phyloP scores from a whole-genome alignment of 768 basidiomycete species.

The Russula ochroleuca region DNA sequence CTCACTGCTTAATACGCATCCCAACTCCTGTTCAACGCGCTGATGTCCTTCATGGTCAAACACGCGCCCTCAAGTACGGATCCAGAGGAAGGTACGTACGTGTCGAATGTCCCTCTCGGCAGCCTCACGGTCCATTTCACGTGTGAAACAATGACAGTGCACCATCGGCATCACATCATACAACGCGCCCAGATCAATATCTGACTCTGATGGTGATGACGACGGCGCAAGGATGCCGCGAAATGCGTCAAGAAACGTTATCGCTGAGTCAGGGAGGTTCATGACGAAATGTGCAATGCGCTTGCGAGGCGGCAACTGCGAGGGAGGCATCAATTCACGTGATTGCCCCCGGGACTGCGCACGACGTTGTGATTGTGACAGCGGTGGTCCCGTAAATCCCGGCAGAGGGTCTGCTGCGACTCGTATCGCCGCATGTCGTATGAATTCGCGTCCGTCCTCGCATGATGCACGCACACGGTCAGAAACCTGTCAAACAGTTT shows the following conservation, averaged over 20 bases:
- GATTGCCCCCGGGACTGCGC: constrained; percentile 39
- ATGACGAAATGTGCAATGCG: constrained; percentile 88
- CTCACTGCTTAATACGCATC: constrained; percentile 43
- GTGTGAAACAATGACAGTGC: constrained; percentile 95
- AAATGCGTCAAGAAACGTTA: constrained; percentile 87
- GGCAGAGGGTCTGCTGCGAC: constrained; percentile 66
- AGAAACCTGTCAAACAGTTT: constrained; percentile 49
- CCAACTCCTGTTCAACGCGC: constrained; percentile 70
- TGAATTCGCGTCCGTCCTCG: constrained; percentile 86
- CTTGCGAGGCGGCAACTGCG: constrained; percentile 40
- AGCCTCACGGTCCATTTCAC: constrained; percentile 62
- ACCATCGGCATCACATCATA: constrained; percentile 70
- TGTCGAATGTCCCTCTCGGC: constrained; percentile 76
- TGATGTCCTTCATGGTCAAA: constrained; percentile 34
- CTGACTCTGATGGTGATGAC: constrained; percentile 34
- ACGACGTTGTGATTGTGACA: constrained; percentile 40
- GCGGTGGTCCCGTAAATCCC: constrained; percentile 40
- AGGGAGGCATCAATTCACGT: not conserved
- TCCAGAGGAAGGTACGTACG: constrained; percentile 45
- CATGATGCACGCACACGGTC: constrained; percentile 67
- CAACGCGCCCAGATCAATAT: constrained; percentile 39
- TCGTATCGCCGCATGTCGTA: constrained; percentile 51
- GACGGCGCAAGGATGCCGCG: constrained; percentile 55
- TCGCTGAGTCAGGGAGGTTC: constrained; percentile 93
- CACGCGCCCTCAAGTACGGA: constrained; percentile 13